These are phyloP conservation scores for Zizania palustris DNA, from an alignment of 202 grass and related monocot genomes.

Conservation along the genomic window DNA sequence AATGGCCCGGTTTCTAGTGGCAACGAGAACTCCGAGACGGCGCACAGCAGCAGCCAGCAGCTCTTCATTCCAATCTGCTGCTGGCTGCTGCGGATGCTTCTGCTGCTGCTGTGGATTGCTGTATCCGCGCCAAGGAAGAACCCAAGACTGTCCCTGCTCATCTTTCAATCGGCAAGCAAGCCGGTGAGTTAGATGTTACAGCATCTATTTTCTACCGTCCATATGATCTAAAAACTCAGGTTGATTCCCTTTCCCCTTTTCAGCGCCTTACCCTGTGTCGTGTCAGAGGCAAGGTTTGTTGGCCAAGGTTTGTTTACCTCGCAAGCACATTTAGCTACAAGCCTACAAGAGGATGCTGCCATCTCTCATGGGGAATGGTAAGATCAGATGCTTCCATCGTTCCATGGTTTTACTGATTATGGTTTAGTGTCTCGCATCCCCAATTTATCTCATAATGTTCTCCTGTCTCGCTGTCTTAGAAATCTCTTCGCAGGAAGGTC, in stretches of 20 bases:
- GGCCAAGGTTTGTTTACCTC: conserved; percentile 59
- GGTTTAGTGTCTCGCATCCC: neutral
- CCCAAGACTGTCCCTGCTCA: conserved; percentile 11
- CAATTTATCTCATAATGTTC: conserved; percentile 34
- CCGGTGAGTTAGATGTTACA: conserved; percentile 37
- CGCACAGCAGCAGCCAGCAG: neutral
- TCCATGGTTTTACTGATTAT: neutral
- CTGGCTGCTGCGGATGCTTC: neutral
- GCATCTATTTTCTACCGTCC: neutral
- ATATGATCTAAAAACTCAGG: neutral
- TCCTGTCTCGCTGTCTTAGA: conserved; percentile 44
- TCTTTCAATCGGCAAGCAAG: conserved; percentile 40
- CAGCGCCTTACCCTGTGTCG: conserved; percentile 48
- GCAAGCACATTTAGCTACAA: conserved; percentile 83
- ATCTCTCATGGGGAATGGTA: conserved; percentile 78
- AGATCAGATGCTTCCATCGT: conserved; percentile 8
- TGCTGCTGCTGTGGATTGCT: neutral
- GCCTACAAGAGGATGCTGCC: conserved; percentile 91
- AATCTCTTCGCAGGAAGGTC: conserved; percentile 34
- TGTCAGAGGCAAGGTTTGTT: conserved; percentile 55
- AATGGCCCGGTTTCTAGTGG: neutral
- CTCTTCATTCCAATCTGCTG: neutral
- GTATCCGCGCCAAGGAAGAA: neutral
- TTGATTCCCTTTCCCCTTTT: conserved; percentile 3
- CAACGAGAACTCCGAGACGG: conserved; percentile 10